phyloP scores from a whole-genome alignment of 2,329 filamentous ascomycete species.

The Sporothrix brasiliensis region DNA sequence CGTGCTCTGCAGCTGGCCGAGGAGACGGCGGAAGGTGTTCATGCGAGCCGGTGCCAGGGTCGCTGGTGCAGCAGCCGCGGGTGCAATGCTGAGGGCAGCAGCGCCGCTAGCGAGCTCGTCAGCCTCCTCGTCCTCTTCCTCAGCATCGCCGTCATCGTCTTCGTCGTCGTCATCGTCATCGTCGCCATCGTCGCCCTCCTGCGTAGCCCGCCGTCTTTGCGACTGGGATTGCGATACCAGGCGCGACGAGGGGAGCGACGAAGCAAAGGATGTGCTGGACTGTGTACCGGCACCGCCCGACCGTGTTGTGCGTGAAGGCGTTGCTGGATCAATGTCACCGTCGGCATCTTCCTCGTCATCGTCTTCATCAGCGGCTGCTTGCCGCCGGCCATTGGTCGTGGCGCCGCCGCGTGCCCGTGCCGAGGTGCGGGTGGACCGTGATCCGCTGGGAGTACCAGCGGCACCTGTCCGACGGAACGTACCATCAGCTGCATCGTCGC shows the following conservation, averaged over 20 bases:
- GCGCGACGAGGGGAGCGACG: constrained; percentile 77
- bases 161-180: constrained; percentile 49
- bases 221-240: constrained; percentile 49
- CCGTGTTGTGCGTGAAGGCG: constrained; percentile 45
- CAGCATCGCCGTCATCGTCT: constrained; percentile 37
- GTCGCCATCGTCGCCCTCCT: constrained; percentile 42
- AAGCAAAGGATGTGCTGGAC: constrained; percentile 72
- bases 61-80: constrained; percentile 34
- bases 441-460: constrained; percentile 38
- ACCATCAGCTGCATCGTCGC: constrained; percentile 52
- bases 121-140: constrained; percentile 38
- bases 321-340: constrained; percentile 40
- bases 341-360: constrained; percentile 55
- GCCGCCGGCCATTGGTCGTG: constrained; percentile 38
- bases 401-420: constrained; percentile 40
- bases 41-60: constrained; percentile 63
- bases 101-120: constrained; percentile 49
- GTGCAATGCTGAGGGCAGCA: constrained; percentile 48
- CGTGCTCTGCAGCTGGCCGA: constrained; percentile 77
- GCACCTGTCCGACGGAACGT: constrained; percentile 51
- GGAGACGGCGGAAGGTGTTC: constrained; percentile 72
- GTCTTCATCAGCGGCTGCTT: constrained; percentile 48
- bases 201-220: constrained; percentile 39
- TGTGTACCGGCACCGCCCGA: constrained; percentile 43
- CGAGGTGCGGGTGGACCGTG: constrained; percentile 43